A percentile compares a stretch with the other conserved stretches of the same genome.
These are phyloP conservation scores for Verticillium tricorpus DNA, from an alignment of 2,329 filamentous ascomycete species.

Conservation along the genomic window DNA sequence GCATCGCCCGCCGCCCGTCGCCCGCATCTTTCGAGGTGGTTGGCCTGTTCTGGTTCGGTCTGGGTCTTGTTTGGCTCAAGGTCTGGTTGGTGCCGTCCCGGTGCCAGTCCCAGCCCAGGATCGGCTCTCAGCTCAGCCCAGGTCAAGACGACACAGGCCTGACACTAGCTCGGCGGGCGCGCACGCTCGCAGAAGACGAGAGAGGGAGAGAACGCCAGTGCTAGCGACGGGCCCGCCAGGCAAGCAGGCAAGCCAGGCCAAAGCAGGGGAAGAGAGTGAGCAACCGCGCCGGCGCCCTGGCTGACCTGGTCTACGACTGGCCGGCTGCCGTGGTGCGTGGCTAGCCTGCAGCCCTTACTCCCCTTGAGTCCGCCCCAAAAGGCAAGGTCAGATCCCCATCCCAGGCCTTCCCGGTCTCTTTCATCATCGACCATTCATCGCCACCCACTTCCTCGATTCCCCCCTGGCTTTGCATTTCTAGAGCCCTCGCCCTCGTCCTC, in stretches of 20 bases:
- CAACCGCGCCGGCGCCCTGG: not conserved
- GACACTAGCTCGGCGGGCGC: not conserved
- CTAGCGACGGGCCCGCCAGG: not conserved
- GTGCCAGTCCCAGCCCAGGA: not conserved
- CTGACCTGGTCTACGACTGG: not conserved
- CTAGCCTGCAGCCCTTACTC: conserved; percentile 1
- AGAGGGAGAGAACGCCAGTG: not conserved
- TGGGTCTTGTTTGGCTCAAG: not conserved
- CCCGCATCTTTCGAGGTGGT: not conserved
- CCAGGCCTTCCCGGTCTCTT: conserved; percentile 20
- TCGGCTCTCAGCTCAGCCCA: not conserved
- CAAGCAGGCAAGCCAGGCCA: not conserved
- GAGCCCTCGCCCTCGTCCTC: conserved; percentile 5
- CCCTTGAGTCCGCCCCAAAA: not conserved
- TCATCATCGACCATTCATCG: conserved; percentile 15
- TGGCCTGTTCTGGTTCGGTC: not conserved
- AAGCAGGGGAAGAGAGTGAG: not conserved
- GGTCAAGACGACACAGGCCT: not conserved
- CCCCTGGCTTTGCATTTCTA: conserved; percentile 1
- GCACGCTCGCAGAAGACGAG: not conserved
- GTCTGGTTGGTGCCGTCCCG: not conserved
- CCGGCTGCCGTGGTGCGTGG: not conserved
- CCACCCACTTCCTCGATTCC: conserved; percentile 9
- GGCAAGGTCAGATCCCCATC: conserved; percentile 3
- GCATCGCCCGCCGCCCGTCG: not conserved